Evolutionary conservation across 441 rosid species (phyloP).

Genomic region (Populus trichocarpa): DNA sequence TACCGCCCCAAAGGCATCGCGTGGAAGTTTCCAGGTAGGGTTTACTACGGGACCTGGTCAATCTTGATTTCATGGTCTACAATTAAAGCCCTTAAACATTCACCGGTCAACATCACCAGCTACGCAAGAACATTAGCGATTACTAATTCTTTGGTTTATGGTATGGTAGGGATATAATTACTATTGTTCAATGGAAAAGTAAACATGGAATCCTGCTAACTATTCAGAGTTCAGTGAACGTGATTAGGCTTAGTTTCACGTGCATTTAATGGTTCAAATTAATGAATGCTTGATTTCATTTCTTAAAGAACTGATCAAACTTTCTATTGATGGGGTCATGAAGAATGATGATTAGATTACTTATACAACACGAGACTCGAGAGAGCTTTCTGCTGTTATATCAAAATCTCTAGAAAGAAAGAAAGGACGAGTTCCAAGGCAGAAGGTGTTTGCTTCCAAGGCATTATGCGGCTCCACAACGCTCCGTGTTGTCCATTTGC

Average conservation of each 20-base stretch:
- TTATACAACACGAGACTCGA: neutral
- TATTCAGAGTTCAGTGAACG: neutral
- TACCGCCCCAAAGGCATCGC: neutral
- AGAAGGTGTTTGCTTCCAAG: neutral
- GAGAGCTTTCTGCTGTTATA: neutral
- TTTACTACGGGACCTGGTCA: neutral
- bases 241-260: neutral
- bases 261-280: neutral
- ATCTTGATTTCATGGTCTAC: neutral
- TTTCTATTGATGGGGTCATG: neutral
- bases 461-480: neutral
- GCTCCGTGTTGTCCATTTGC: neutral
- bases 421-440: neutral
- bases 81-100: neutral
- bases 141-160: neutral
- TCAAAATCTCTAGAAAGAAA: neutral
- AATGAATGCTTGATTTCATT: neutral
- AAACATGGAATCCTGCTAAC: neutral
- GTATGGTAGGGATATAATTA: neutral
- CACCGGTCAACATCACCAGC: neutral
- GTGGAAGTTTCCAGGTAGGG: neutral
- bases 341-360: neutral
- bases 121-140: neutral
- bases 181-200: neutral
- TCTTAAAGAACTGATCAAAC: neutral